These are phyloP conservation scores for Ganoderma lingzhi DNA, from an alignment of 1,284 basidiomycete genomes.

Conservation along the genomic window DNA sequence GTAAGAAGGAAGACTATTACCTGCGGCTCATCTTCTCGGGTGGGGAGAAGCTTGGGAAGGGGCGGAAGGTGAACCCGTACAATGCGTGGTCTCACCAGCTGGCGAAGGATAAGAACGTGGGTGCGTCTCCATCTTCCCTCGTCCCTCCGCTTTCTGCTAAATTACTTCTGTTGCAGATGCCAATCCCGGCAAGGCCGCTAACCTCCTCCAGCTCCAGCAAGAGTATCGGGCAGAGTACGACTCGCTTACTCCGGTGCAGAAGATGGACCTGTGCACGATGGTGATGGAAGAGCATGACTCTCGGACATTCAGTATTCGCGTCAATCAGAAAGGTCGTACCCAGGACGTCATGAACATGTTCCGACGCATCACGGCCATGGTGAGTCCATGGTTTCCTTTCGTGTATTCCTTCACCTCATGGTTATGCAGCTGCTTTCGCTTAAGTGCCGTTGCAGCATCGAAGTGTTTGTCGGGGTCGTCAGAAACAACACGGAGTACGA, in stretches of 20 bases:
- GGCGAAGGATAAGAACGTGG: conserved; percentile 11
- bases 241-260: conserved; percentile 15
- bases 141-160: no score
- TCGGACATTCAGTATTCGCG: not conserved
- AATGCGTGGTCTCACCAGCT: conserved; percentile 20
- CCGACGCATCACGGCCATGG: not conserved
- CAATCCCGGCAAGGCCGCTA: not conserved
- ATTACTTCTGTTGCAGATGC: not conserved
- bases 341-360: not conserved
- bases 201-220: conserved; percentile 5
- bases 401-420: not conserved
- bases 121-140: not conserved
- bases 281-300: conserved; percentile 10
- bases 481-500: conserved; percentile 1
- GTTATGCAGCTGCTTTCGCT: not conserved
- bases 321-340: conserved; percentile 1
- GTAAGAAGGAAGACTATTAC: conserved; percentile 9
- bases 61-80: not conserved
- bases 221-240: conserved; percentile 14
- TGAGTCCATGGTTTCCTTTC: not conserved
- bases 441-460: not conserved
- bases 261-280: not conserved
- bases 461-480: not conserved
- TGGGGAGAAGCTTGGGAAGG: not conserved
- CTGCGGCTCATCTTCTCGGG: not conserved